A percentile compares a stretch with the other conserved stretches of the same genome.
Evolutionary conservation across 2,329 filamentous ascomycete species (phyloP).

Genomic region (Myotisia sp.): DNA sequence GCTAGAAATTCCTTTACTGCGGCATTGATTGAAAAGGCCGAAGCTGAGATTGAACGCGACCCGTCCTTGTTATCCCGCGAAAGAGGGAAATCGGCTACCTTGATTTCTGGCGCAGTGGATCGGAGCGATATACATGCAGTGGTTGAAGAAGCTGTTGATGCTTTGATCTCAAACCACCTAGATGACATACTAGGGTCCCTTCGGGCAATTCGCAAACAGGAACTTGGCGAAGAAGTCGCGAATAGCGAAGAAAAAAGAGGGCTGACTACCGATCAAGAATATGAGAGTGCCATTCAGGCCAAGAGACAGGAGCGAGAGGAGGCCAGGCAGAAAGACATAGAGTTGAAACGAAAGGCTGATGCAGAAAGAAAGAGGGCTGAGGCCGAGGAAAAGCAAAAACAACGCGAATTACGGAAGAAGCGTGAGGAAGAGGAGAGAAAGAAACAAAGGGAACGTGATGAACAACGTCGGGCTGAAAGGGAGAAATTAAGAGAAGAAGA

Average conservation of each 20-base stretch:
- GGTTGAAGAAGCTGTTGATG: slow-evolving; percentile 41
- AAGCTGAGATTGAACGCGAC: slow-evolving; percentile 48
- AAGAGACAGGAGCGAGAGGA: slow-evolving; percentile 39
- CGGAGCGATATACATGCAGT: slow-evolving; percentile 47
- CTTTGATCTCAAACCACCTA: slow-evolving; percentile 41
- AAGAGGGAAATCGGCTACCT: slow-evolving; percentile 45
- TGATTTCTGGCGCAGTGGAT: slow-evolving; percentile 51
- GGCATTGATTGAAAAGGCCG: slow-evolving; percentile 41
- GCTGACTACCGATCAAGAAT: slow-evolving; percentile 47
- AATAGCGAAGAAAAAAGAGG: slow-evolving; percentile 41
- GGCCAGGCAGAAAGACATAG: slow-evolving; percentile 35
- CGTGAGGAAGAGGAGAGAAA: slow-evolving; percentile 34
- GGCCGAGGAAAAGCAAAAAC: slow-evolving; percentile 30
- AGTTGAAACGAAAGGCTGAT: slow-evolving; percentile 38
- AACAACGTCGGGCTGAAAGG: slow-evolving; percentile 35
- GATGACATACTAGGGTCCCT: slow-evolving; percentile 40
- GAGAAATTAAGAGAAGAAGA: slow-evolving; percentile 40
- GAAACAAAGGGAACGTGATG: slow-evolving; percentile 37
- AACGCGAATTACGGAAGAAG: slow-evolving; percentile 30
- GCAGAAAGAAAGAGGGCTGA: slow-evolving; percentile 32
- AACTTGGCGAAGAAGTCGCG: slow-evolving; percentile 45
- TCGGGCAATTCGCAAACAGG: slow-evolving; percentile 42
- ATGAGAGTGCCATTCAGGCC: slow-evolving; percentile 39
- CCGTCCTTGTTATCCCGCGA: slow-evolving; percentile 47
- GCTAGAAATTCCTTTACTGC: slow-evolving; percentile 39